These are phyloP conservation scores for Cyberlindnera euphorbiiphila DNA, from an alignment of 805 yeast species.

Conservation along the genomic window DNA sequence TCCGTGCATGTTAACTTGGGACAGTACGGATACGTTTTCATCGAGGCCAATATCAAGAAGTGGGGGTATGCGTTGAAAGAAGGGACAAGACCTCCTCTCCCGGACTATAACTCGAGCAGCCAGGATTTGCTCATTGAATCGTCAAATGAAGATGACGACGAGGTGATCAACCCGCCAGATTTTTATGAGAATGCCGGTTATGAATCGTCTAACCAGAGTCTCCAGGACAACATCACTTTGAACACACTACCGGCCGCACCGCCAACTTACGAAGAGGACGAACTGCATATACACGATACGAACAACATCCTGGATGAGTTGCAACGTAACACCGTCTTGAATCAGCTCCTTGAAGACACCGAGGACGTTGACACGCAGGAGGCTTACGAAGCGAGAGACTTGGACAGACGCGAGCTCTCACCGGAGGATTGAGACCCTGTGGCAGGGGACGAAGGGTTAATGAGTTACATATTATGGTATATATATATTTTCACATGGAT, in stretches of 20 bases:
- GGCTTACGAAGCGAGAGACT: conserved; percentile 13
- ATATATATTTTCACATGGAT: too few relatives aligned
- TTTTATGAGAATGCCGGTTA: conserved; percentile 27
- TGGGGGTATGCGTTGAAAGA: conserved; percentile 84
- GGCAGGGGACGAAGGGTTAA: not conserved
- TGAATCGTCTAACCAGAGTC: conserved; percentile 29
- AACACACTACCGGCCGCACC: conserved; percentile 34
- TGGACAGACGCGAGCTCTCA: conserved; percentile 7
- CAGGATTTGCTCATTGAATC: conserved; percentile 75
- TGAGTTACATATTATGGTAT: not conserved
- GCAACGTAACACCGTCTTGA: conserved; percentile 12
- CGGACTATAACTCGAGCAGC: conserved; percentile 78
- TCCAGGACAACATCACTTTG: conserved; percentile 32
- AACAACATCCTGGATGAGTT: conserved; percentile 2
- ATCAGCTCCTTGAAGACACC: conserved; percentile 11
- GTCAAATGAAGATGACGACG: conserved; percentile 33
- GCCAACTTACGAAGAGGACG: conserved; percentile 31
- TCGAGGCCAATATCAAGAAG: conserved; percentile 79
- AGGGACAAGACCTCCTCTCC: conserved; percentile 90
- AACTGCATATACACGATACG: not conserved
- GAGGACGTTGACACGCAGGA: not conserved
- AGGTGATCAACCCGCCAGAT: conserved; percentile 25
- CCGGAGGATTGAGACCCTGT: conserved; percentile 8
- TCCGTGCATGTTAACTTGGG: conserved; percentile 59
- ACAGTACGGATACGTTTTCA: conserved; percentile 73